Percentiles rank a stretch among this genome's conserved stretches.
Evolutionary conservation across 805 yeast species (phyloP).

Genomic region (Tetrapisispora arboricola): DNA sequence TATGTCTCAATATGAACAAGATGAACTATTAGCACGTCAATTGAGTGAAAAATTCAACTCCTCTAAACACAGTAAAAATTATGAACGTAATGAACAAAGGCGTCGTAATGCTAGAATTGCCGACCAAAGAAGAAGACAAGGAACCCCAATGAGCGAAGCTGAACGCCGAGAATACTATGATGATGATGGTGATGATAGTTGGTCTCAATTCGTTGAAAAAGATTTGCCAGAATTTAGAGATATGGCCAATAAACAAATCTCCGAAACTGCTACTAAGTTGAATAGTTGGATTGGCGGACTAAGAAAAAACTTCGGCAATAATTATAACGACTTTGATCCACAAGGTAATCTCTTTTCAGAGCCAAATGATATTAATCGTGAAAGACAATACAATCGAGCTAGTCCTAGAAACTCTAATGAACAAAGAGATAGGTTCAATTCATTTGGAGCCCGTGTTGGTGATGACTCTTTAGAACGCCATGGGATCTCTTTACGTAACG

Average conservation of each 20-base stretch:
- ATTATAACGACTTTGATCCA: neutral
- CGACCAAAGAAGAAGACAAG: slow-evolving; percentile 18
- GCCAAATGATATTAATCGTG: neutral
- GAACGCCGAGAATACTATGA: slow-evolving; percentile 17
- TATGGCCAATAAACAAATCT: slow-evolving; percentile 61
- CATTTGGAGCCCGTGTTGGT: slow-evolving; percentile 25
- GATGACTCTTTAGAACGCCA: slow-evolving; percentile 23
- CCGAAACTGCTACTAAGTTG: slow-evolving; percentile 67
- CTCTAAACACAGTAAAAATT: slow-evolving; percentile 10
- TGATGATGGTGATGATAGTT: slow-evolving; percentile 37
- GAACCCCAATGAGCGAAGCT: slow-evolving; percentile 7
- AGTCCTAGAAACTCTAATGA: slow-evolving; percentile 2
- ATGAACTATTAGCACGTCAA: slow-evolving; percentile 73
- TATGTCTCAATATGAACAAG: slow-evolving; percentile 44
- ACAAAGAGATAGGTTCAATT: slow-evolving; percentile 24
- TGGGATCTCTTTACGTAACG: slow-evolving; percentile 22
- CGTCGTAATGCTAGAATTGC: slow-evolving; percentile 23
- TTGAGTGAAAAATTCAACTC: slow-evolving; percentile 55
- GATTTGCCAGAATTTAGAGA: slow-evolving; percentile 54
- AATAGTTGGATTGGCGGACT: slow-evolving; percentile 71
- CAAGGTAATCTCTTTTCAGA: neutral
- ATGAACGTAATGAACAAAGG: slow-evolving; percentile 10
- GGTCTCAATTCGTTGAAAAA: slow-evolving; percentile 48
- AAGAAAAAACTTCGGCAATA: slow-evolving; percentile 11
- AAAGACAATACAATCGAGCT: neutral